These are phyloP conservation scores for Talaromyces sp. DNA, from an alignment of 2,329 filamentous ascomycete species.

Conservation along the genomic window DNA sequence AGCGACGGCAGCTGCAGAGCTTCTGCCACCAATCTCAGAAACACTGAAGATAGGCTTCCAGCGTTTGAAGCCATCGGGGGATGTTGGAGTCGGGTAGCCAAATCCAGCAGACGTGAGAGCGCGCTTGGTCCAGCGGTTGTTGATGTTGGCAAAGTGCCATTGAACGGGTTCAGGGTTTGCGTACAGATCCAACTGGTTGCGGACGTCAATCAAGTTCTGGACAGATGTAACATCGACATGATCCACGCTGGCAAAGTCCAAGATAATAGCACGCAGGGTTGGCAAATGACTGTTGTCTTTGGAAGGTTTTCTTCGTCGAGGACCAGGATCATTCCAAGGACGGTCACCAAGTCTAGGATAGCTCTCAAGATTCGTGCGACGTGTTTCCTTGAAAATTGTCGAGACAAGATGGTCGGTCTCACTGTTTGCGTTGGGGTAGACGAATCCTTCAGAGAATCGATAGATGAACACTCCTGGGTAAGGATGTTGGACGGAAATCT, in stretches of 20 bases:
- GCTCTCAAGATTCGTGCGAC: constrained; percentile 65
- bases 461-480: constrained; percentile 95
- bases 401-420: constrained; percentile 73
- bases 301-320: constrained; percentile 52
- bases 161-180: constrained; percentile 75
- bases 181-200: constrained; percentile 87
- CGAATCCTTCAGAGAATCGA: constrained; percentile 89
- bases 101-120: constrained; percentile 84
- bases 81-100: constrained; percentile 62
- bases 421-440: constrained; percentile 88
- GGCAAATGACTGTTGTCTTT: constrained; percentile 53
- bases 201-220: constrained; percentile 87
- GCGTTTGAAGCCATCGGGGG: constrained; percentile 53
- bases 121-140: constrained; percentile 90
- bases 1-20: constrained; percentile 64
- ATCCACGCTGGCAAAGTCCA: constrained; percentile 91
- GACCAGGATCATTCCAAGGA: constrained; percentile 92
- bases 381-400: constrained; percentile 65
- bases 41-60: constrained; percentile 98
- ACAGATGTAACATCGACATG: constrained; percentile 90
- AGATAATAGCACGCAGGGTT: constrained; percentile 78
- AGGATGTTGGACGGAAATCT: constrained; percentile 70
- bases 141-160: constrained; percentile 94
- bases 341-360: constrained; percentile 68
- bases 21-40: constrained; percentile 70